phyloP scores from a whole-genome alignment of 768 basidiomycete genomes.

The Phylloporus sp. region DNA sequence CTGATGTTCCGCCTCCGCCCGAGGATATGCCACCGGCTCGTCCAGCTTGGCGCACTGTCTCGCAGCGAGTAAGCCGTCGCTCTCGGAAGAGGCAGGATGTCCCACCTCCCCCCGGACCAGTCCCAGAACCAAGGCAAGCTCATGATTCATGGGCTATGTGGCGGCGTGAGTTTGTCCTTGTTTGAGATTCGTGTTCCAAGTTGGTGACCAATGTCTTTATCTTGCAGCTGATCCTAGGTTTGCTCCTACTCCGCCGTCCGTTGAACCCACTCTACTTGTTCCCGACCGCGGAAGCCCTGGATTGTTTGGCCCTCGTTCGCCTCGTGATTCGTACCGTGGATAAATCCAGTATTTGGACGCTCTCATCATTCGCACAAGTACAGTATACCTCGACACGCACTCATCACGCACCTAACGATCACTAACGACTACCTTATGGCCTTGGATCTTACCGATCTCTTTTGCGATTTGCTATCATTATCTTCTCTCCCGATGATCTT shows the following conservation, averaged over 20 bases:
- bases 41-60: conserved; percentile 62
- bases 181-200: conserved; percentile 6
- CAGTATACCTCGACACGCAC: neutral
- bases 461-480: conserved; percentile 24
- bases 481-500: conserved; percentile 6
- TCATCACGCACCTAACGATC: conserved; percentile 4
- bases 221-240: conserved; percentile 51
- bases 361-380: neutral
- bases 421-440: conserved; percentile 19
- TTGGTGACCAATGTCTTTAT: conserved; percentile 5
- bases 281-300: conserved; percentile 58
- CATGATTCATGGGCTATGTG: conserved; percentile 61
- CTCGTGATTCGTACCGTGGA: conserved; percentile 35
- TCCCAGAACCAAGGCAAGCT: conserved; percentile 38
- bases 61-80: conserved; percentile 33
- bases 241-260: conserved; percentile 56
- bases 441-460: conserved; percentile 7
- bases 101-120: conserved; percentile 32
- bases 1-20: conserved; percentile 39
- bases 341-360: conserved; percentile 1
- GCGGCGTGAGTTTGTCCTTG: conserved; percentile 50
- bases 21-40: conserved; percentile 42
- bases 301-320: conserved; percentile 76
- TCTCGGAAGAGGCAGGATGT: conserved; percentile 41
- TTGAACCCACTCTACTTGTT: conserved; percentile 55